phyloP scores from a whole-genome alignment of 2,329 filamentous ascomycete genomes.

The Sclerotinia spermophila region DNA sequence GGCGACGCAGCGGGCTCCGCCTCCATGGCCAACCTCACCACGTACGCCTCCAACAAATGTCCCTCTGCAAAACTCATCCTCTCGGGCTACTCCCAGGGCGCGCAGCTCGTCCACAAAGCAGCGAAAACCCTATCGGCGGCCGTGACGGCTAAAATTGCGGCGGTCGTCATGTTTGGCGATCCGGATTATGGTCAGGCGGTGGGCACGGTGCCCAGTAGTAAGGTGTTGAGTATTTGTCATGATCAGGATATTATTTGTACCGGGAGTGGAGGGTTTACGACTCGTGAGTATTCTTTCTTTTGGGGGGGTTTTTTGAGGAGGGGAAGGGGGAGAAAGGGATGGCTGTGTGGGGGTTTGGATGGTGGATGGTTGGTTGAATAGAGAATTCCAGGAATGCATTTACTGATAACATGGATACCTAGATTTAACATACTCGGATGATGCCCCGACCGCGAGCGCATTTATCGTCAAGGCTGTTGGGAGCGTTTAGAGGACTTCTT shows the following conservation, averaged over 20 bases:
- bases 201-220: background rate
- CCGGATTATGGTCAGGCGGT: slow-evolving; percentile 34
- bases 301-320: background rate
- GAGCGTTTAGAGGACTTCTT: background rate
- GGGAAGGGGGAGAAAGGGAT: too few relatives aligned
- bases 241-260: slow-evolving; percentile 7
- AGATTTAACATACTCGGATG: slow-evolving; percentile 41
- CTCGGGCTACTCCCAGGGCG: slow-evolving; percentile 43
- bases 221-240: slow-evolving; percentile 21
- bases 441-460: slow-evolving; percentile 39
- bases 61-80: slow-evolving; percentile 41
- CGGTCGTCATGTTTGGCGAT: slow-evolving; percentile 44
- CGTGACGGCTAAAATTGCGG: slow-evolving; percentile 37
- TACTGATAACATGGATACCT: slow-evolving; percentile 42
- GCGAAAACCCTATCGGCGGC: slow-evolving; percentile 35
- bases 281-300: background rate
- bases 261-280: background rate
- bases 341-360: background rate
- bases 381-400: background rate
- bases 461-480: slow-evolving; percentile 34
- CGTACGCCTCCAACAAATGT: slow-evolving; percentile 36
- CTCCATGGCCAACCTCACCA: slow-evolving; percentile 34
- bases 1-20: slow-evolving; percentile 5
- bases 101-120: slow-evolving; percentile 43
- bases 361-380: background rate